Evolutionary conservation across 176 grass and related monocot genomes (phyloP).

Genomic region (Ananas comosus): DNA sequence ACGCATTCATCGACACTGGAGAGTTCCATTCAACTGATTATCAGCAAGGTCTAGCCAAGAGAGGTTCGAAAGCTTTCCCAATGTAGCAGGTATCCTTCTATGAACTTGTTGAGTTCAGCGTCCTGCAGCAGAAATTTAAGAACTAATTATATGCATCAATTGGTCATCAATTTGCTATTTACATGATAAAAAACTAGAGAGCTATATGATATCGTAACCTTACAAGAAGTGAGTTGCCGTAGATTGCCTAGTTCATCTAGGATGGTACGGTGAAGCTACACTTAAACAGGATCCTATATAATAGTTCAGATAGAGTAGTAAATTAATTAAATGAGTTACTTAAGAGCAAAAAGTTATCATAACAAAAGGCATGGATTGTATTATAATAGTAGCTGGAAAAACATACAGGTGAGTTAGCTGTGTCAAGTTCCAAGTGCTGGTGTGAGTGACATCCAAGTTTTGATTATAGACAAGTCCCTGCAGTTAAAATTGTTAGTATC

Average conservation of each 20-base stretch:
- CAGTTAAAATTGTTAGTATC: constrained; percentile 19
- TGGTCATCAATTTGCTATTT: constrained; percentile 3
- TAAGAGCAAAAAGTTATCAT: constrained; percentile 7
- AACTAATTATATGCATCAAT: neutral
- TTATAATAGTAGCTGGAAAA: neutral
- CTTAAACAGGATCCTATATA: constrained; percentile 34
- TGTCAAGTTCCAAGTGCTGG: constrained; percentile 45
- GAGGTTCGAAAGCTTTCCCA: constrained; percentile 57
- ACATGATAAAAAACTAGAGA: constrained; percentile 9
- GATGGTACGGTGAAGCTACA: constrained; percentile 52
- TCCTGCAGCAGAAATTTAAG: constrained; percentile 9
- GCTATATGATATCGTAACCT: constrained; percentile 3
- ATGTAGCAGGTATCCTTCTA: constrained; percentile 40
- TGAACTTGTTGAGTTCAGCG: constrained; percentile 59
- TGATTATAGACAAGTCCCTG: constrained; percentile 73
- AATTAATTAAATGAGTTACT: constrained; percentile 8
- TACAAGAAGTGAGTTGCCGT: constrained; percentile 46
- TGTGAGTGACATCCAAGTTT: constrained; percentile 35
- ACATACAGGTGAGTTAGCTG: constrained; percentile 50
- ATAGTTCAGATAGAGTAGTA: constrained; percentile 12
- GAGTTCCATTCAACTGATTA: constrained; percentile 40
- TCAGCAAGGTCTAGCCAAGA: constrained; percentile 52
- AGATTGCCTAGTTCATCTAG: constrained; percentile 64
- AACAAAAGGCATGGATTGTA: constrained; percentile 4
- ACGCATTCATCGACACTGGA: constrained; percentile 43